Conservation (phyloP, 2,329 filamentous ascomycete species). For the Exophiala lecanii-corni region DNA sequence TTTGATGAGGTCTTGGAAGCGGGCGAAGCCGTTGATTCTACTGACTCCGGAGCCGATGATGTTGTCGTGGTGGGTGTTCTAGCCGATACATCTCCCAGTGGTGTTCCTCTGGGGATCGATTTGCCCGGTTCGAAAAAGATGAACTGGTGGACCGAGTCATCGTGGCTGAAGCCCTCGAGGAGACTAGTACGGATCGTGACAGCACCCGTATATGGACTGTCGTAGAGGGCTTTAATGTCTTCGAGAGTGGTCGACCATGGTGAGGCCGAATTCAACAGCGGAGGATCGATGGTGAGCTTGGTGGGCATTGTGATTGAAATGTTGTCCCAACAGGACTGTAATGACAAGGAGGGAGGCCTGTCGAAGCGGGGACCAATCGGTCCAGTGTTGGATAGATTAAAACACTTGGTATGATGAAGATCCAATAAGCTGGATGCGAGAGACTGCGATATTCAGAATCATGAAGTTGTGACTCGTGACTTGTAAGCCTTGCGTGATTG, state of each 20-base stretch:
- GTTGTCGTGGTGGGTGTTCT: slow-evolving; percentile 30
- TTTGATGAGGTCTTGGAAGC: slow-evolving; percentile 15
- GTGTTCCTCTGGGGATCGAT: slow-evolving; percentile 11
- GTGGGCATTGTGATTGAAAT: slow-evolving; percentile 2
- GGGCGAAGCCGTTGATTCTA: not conserved
- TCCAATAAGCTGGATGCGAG: too few species aligned
- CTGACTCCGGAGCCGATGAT: not conserved
- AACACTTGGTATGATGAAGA: too few species aligned
- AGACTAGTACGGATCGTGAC: slow-evolving; percentile 70
- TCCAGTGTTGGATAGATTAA: too few species aligned
- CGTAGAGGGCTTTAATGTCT: slow-evolving; percentile 59
- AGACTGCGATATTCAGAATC: too few species aligned
- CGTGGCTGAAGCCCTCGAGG: slow-evolving; percentile 58
- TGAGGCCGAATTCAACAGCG: slow-evolving; percentile 68
- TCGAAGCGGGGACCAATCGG: too few species aligned
- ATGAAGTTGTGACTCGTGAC: too few species aligned
- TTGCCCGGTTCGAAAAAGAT: slow-evolving; percentile 25
- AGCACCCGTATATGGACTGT: slow-evolving; percentile 61
- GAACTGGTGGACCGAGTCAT: slow-evolving; percentile 54
- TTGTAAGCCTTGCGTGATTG: too few species aligned
- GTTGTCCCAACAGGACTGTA: too few species aligned
- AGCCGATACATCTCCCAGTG: slow-evolving; percentile 24
- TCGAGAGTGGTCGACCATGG: slow-evolving; percentile 67
- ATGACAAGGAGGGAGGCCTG: too few species aligned
- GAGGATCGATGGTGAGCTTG: slow-evolving; percentile 50